Conservation (phyloP, 371 early-diverging fungal genomes). For the Phascolomyces articulosus region DNA sequence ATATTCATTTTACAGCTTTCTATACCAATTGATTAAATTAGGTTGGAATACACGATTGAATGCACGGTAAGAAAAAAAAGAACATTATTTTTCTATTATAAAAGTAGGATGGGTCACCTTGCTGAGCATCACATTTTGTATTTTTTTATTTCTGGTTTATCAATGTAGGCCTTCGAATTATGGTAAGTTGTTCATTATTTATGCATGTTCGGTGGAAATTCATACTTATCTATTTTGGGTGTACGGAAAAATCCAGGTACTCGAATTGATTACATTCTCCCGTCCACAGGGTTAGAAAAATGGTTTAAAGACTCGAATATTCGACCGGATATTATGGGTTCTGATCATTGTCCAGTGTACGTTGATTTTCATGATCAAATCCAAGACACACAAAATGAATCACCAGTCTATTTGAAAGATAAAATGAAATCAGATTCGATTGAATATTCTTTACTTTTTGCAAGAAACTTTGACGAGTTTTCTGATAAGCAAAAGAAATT, state of each 20-base stretch:
- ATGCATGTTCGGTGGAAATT: too few species aligned
- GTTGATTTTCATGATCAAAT: constrained; percentile 55
- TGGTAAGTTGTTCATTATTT: constrained; percentile 34
- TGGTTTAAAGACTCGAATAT: constrained; percentile 65
- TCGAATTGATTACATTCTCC: constrained; percentile 85
- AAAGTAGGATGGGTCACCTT: too few species aligned
- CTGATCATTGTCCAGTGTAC: constrained; percentile 91
- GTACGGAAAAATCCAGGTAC: constrained; percentile 40
- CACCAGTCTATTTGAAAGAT: constrained; percentile 1
- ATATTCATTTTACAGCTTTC: too few species aligned
- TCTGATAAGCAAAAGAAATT: constrained; percentile 63
- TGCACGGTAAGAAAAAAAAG: constrained; percentile 7
- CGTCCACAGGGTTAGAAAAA: constrained; percentile 54
- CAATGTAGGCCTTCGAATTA: constrained; percentile 57
- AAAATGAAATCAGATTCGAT: constrained; percentile 1
- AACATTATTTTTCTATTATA: too few species aligned
- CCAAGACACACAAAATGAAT: constrained; percentile 16
- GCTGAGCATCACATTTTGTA: too few species aligned
- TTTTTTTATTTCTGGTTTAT: too few species aligned
- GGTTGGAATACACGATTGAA: constrained; percentile 82
- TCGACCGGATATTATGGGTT: constrained; percentile 69
- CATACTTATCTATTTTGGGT: too few species aligned
- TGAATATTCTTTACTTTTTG: constrained; percentile 56
- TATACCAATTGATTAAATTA: not conserved
- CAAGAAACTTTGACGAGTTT: constrained; percentile 67